phyloP scores from a whole-genome alignment of 805 yeast species.

The Zygoascus biomembranicola region DNA sequence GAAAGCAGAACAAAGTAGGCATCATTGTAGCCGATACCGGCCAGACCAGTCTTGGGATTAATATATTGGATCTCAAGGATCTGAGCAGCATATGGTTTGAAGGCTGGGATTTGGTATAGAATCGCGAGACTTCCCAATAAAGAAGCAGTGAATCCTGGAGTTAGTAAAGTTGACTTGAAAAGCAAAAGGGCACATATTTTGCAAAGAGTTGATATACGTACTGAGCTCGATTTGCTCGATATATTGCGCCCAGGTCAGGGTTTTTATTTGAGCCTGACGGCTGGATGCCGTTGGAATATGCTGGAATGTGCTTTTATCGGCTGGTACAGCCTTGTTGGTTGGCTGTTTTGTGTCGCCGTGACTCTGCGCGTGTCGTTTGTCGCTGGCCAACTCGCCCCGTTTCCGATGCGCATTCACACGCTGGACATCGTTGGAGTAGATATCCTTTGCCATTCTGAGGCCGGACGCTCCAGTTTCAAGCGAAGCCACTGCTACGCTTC shows the following conservation, averaged over 20 bases:
- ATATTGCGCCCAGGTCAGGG: slow-evolving; percentile 11
- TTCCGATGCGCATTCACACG: not conserved
- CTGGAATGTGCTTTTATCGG: not conserved
- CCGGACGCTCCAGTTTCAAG: not conserved
- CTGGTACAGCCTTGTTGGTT: not conserved
- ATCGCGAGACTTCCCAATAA: slow-evolving; percentile 18
- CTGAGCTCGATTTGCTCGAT: slow-evolving; percentile 17
- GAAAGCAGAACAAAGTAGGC: slow-evolving; percentile 38
- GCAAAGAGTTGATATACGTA: not conserved
- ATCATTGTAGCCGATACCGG: slow-evolving; percentile 19
- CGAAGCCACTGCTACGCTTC: slow-evolving; percentile 5
- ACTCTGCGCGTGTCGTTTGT: not conserved
- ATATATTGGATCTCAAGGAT: slow-evolving; percentile 37
- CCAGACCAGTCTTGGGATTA: slow-evolving; percentile 16
- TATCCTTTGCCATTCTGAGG: not conserved
- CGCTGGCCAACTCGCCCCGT: not conserved
- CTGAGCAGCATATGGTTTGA: slow-evolving; percentile 28
- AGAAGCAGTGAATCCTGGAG: slow-evolving; percentile 2
- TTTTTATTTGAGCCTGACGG: not conserved
- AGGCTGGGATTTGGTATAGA: slow-evolving; percentile 23
- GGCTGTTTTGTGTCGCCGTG: not conserved
- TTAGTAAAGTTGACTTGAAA: not conserved
- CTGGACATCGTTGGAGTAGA: not conserved
- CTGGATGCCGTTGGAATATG: not conserved
- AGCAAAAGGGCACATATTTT: not conserved